phyloP scores from a whole-genome alignment of 768 basidiomycete genomes.

The Boletus tomentosulus region DNA sequence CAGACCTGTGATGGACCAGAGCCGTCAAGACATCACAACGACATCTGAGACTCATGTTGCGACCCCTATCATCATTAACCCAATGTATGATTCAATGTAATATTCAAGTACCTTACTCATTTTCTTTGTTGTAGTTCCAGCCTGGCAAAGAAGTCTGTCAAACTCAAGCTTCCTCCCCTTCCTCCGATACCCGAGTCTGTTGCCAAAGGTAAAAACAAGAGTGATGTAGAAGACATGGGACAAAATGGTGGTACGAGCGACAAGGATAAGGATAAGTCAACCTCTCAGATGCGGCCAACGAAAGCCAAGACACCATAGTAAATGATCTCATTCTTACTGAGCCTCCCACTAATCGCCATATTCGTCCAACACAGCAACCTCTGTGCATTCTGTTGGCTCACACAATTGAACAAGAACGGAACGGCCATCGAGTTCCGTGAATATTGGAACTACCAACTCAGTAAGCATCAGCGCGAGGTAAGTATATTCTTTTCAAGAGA shows the following conservation, averaged over 20 bases:
- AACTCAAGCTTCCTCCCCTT: background rate
- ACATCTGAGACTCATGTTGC: background rate
- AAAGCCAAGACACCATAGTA: background rate
- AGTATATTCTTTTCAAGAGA: background rate
- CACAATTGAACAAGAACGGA: background rate
- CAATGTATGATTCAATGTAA: background rate
- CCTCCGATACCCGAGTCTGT: background rate
- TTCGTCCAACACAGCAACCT: background rate
- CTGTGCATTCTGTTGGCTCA: background rate
- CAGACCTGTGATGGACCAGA: too few species aligned
- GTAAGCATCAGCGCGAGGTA: background rate
- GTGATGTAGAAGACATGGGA: background rate
- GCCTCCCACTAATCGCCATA: background rate
- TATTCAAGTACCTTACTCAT: background rate
- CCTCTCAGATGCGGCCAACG: background rate
- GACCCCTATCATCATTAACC: background rate
- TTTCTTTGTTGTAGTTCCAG: background rate
- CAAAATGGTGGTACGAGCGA: too few species aligned
- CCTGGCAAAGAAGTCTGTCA: background rate
- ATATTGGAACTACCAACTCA: background rate
- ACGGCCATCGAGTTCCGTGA: background rate
- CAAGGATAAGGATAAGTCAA: background rate
- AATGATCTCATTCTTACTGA: background rate
- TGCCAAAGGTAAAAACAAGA: background rate
- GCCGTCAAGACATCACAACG: too few species aligned